These are phyloP conservation scores for Allium cepa DNA, from an alignment of 106 monocot species.

Conservation along the genomic window DNA sequence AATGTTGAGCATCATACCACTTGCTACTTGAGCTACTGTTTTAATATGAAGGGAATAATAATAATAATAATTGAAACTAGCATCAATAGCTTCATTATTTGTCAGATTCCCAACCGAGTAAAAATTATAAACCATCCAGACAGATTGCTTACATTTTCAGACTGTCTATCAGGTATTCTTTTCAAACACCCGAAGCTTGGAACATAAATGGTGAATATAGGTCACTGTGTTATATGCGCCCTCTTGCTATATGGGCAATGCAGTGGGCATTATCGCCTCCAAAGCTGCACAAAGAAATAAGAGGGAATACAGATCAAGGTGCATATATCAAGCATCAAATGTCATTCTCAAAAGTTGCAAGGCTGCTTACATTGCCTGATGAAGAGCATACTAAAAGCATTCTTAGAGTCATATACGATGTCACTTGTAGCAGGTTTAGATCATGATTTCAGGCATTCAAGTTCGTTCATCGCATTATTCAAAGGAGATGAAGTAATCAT, in stretches of 20 bases:
- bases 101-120: too few relatives aligned
- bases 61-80: too few relatives aligned
- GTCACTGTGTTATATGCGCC: slow-evolving; percentile 92
- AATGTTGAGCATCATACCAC: too few relatives aligned
- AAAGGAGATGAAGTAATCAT: too few relatives aligned
- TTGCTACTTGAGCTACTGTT: too few relatives aligned
- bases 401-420: slow-evolving; percentile 49
- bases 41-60: too few relatives aligned
- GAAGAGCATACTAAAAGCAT: slow-evolving; percentile 43
- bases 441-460: not conserved
- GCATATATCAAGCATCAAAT: slow-evolving; percentile 11
- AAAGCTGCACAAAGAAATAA: slow-evolving; percentile 40
- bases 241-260: slow-evolving; percentile 96
- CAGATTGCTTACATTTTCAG: not conserved
- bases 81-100: too few relatives aligned
- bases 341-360: slow-evolving; percentile 50
- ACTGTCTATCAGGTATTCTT: slow-evolving; percentile 56
- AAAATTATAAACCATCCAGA: too few relatives aligned
- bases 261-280: slow-evolving; percentile 88
- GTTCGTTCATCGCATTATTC: too few relatives aligned
- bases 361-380: slow-evolving; percentile 55
- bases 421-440: slow-evolving; percentile 30
- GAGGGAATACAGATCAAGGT: slow-evolving; percentile 9
- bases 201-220: slow-evolving; percentile 63
- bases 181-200: slow-evolving; percentile 96